phyloP scores from a whole-genome alignment of 148 eudicot species.

The Rheum nobile region DNA sequence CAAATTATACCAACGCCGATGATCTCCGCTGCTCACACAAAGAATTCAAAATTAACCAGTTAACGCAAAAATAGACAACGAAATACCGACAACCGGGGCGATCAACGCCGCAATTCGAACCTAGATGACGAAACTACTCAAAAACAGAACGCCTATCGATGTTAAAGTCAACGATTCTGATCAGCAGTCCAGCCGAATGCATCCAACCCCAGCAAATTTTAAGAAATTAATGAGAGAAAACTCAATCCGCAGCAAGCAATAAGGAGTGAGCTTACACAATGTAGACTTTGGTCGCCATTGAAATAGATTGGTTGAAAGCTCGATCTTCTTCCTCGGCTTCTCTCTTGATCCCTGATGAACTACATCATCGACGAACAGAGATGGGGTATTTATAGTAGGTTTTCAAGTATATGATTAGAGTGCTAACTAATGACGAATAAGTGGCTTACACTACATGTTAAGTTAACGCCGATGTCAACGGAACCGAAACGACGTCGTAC shows the following conservation, averaged over 20 bases:
- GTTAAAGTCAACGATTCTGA: background rate
- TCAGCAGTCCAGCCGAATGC: background rate
- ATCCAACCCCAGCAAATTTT: background rate
- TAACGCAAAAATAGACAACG: background rate
- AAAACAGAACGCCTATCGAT: background rate
- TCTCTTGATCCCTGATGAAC: background rate
- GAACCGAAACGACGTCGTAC: background rate
- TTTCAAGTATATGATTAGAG: background rate
- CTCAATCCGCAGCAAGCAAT: background rate
- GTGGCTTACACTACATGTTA: background rate
- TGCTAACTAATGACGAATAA: background rate
- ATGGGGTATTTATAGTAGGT: constrained; percentile 3
- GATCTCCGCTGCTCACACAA: too few species aligned
- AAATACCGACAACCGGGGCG: background rate
- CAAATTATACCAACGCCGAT: too few species aligned
- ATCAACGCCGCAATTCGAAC: background rate
- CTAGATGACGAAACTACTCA: background rate
- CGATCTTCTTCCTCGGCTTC: background rate
- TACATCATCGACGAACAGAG: background rate
- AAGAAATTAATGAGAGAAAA: background rate
- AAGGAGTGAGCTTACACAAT: constrained; percentile 38
- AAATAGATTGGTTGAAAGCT: background rate
- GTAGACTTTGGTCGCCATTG: constrained; percentile 63
- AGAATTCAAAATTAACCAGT: too few species aligned
- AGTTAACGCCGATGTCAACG: background rate